Base-by-base conservation (phyloP, 2,329 filamentous ascomycete species). In the Trichoderma afroharzianum region DNA sequence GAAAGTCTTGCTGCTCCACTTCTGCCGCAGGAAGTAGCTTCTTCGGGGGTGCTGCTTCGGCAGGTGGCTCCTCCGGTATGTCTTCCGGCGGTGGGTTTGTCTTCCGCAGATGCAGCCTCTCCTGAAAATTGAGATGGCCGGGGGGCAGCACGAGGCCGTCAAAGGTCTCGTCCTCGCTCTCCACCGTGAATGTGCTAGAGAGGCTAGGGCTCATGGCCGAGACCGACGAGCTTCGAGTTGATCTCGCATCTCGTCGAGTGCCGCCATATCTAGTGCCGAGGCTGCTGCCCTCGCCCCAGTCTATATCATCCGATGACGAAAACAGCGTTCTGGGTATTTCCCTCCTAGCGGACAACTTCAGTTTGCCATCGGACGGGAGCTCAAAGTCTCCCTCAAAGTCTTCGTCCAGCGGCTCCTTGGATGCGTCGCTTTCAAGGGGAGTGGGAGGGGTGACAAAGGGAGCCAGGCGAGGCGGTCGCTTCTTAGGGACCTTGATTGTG, bases 261-360 rank as follows among this genome's bases (percentile, higher is more conserved):
- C 95, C 95, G 50, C 93, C 95, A 82, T 95, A 95, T 71, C 95
- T 89, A 58, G 95, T 97, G 50, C 95, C 94, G 72, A 98, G 86
- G 79, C 95, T 98, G 79, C 95, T 98, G 70, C 94, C 95, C 82
- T 98, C 96, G 67, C 92, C 93, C 92, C 95, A 97, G 78, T 98
- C 95, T 76, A 97, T 90, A 73, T 97, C 95, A 67, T 97, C 93
- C 64, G 84, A 83, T 74, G 86, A 87, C 33, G 84, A 81, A 15
- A 86, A 85, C 5, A 91, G 88, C 3, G 90, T 90, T 77, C 88
- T 89, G 24, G 90, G 88, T 43, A 89, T 88, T 43, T 92, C 88
- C 77, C 83, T 85, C 72, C 83, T 85, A 53, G 86, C 88, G 8
- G 89, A 90, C 39, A 95, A 84, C 76, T 86, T 89, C 39, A 95